Percentiles rank a stretch among this genome's conserved stretches.
Evolutionary conservation across 2,329 filamentous ascomycete genomes (phyloP).

Genomic region (Stachybotrys chlorohalonatus): DNA sequence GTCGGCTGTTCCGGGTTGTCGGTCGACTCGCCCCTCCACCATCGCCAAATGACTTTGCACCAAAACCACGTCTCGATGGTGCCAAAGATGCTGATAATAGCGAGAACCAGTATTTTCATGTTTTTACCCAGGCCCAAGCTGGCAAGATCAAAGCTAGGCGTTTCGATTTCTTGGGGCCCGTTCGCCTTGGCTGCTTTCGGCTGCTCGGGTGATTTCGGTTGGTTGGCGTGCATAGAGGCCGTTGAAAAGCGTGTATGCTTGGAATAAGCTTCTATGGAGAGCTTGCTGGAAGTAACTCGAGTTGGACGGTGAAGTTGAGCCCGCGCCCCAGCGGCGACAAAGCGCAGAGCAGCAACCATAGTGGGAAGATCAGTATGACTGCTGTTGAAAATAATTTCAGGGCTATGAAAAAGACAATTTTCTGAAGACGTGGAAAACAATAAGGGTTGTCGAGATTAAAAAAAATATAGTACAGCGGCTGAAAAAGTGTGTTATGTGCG

Average conservation of each 20-base stretch:
- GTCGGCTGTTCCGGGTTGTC: not conserved
- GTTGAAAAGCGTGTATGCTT: not conserved
- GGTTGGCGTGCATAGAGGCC: not conserved
- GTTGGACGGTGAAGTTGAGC: not conserved
- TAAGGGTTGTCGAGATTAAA: not conserved
- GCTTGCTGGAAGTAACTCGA: not conserved
- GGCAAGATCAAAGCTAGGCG: conserved; percentile 14
- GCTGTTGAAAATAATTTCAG: not conserved
- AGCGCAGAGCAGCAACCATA: not conserved
- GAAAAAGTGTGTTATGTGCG: not conserved
- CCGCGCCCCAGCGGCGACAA: not conserved
- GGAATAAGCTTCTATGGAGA: not conserved
- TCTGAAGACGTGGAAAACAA: no score
- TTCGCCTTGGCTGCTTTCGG: not conserved
- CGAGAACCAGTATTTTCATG: conserved; percentile 14
- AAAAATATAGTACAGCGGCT: not conserved
- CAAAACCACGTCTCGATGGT: conserved; percentile 23
- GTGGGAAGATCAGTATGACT: not conserved
- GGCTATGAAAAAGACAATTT: no score
- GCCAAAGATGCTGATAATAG: conserved; percentile 17
- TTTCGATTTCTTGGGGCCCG: not conserved
- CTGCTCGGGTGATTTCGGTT: not conserved
- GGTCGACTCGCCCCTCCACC: conserved; percentile 10
- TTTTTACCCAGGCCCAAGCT: conserved; percentile 18
- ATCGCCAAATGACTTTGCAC: conserved; percentile 17